Base-by-base conservation (phyloP, 2,329 filamentous ascomycete genomes). In the Sporothrix euskadiensis region DNA sequence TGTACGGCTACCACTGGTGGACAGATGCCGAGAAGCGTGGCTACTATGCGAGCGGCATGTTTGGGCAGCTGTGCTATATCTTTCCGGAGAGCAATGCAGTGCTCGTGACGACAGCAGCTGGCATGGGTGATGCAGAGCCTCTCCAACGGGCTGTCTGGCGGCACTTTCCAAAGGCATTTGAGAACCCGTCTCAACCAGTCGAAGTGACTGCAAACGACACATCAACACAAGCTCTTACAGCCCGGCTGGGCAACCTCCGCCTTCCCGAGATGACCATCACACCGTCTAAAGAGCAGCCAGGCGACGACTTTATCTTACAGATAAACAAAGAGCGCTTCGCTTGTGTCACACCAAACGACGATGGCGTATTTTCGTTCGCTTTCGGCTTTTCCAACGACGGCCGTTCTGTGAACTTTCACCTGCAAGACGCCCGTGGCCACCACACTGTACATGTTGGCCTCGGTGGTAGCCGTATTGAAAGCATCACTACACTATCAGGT, bases 1-100 rank as follows among this genome's bases (percentile, higher is more conserved):
- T 57, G 9, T 57, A 57, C 54, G 54, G 54, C 3, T 57, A 57
- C 54, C 54, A 57, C 54, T 57, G 54, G 54, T 57, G 54, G 54
- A 57, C 54, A 32, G 54, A 57, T 12, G 10, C 54, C 4, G 22
- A 32, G 54, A 30, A 56, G n/a, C 54, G 22, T 8, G 54, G 54
- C 5, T 56, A 57, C 54, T 57, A 57, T 32, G 54, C 54, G 26
- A 57, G 54, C 12, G 54, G 54, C 10, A 57, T 57, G 54, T 57
- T 57, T 57, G 54, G 54, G 10, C 54, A 57, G 26, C 22, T 57
- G 2, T 57, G 54, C 54, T 57, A 32, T 14, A 12, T 57, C 26
- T 57, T 57, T 19, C 54, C 54, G 9, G 26, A 57, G 26, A 26
- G 32, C 26, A 26, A 57, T 26, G 54, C 54, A 12, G 54, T 57